A percentile compares a stretch with the other conserved stretches of the same genome.
Conservation (phyloP, 148 eudicot genomes). For the Linanthus parryae region DNA sequence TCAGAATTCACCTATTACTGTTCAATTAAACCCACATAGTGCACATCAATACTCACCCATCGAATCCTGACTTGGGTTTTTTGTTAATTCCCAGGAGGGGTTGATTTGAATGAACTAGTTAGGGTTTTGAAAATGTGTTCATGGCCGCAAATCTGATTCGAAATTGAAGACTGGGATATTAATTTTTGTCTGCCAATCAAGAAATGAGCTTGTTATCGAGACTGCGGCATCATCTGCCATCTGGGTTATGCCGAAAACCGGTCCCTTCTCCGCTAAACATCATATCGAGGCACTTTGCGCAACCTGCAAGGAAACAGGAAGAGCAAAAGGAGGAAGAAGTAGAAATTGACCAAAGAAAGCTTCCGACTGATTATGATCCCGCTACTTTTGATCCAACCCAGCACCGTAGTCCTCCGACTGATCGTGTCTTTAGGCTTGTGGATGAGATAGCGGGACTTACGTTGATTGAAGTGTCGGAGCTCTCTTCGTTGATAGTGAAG, state of each 20-base stretch:
- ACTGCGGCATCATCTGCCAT: constrained; percentile 39
- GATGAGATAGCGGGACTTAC: constrained; percentile 74
- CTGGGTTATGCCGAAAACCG: constrained; percentile 34
- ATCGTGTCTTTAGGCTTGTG: constrained; percentile 77
- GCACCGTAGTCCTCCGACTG: constrained; percentile 77
- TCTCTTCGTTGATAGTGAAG: constrained; percentile 60
- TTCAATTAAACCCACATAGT: too few species aligned
- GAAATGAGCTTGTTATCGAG: constrained; percentile 55
- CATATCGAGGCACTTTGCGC: constrained; percentile 38
- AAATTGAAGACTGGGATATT: too few species aligned
- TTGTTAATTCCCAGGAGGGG: too few species aligned
- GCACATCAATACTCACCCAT: too few species aligned
- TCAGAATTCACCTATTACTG: too few species aligned
- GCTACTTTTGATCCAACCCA: constrained; percentile 72
- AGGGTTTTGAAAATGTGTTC: too few species aligned
- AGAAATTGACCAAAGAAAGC: constrained; percentile 78
- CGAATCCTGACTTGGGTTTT: too few species aligned
- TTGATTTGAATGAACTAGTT: too few species aligned
- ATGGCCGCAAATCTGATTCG: constrained; percentile 2
- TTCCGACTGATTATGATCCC: constrained; percentile 89
- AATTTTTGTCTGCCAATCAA: too few species aligned
- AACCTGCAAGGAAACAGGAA: constrained; percentile 46
- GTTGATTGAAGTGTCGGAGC: constrained; percentile 53
- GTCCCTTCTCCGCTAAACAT: constrained; percentile 12
- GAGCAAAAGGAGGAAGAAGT: constrained; percentile 56